Percentiles rank a stretch among this genome's conserved stretches.
These are phyloP conservation scores for Myrica gale DNA, from an alignment of 306 rosid species.

Conservation along the genomic window DNA sequence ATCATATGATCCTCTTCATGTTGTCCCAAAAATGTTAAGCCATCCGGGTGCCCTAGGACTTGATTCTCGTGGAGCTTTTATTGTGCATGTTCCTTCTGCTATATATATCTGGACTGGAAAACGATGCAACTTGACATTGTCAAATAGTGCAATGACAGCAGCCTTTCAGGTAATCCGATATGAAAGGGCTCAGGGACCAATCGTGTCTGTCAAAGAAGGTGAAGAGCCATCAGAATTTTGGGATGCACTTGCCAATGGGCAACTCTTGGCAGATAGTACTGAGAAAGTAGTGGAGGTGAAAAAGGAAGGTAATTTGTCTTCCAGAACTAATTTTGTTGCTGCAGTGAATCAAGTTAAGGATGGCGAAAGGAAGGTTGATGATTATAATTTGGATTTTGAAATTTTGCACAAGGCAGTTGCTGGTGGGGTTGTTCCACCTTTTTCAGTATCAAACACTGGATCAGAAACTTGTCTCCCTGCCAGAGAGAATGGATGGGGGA, in stretches of 20 bases:
- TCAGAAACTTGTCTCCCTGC: slow-evolving; percentile 84
- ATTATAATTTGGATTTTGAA: slow-evolving; percentile 75
- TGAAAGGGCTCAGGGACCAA: slow-evolving; percentile 64
- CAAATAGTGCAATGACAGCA: slow-evolving; percentile 55
- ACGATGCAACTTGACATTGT: slow-evolving; percentile 49
- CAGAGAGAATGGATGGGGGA: slow-evolving; percentile 78
- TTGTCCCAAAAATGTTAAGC: slow-evolving; percentile 72
- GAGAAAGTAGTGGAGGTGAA: slow-evolving; percentile 27
- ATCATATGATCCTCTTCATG: slow-evolving; percentile 83
- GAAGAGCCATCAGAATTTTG: slow-evolving; percentile 76
- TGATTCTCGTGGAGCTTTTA: slow-evolving; percentile 91
- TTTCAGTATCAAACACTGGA: slow-evolving; percentile 53
- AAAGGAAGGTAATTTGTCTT: slow-evolving; percentile 26
- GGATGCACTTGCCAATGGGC: slow-evolving; percentile 57
- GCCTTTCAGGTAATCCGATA: slow-evolving; percentile 77
- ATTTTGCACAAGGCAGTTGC: slow-evolving; percentile 77
- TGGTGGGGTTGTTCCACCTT: slow-evolving; percentile 92
- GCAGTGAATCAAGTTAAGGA: slow-evolving; percentile 14
- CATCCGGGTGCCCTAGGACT: slow-evolving; percentile 57
- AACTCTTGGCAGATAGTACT: slow-evolving; percentile 35
- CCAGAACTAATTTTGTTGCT: slow-evolving; percentile 34
- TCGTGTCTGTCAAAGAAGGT: slow-evolving; percentile 52
- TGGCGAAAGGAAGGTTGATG: slow-evolving; percentile 55
- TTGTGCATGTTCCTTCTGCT: slow-evolving; percentile 78
- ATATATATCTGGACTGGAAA: slow-evolving; percentile 82